Evolutionary conservation across 1,139 yeast species (phyloP).

Genomic region (Williopsis jadinii): DNA sequence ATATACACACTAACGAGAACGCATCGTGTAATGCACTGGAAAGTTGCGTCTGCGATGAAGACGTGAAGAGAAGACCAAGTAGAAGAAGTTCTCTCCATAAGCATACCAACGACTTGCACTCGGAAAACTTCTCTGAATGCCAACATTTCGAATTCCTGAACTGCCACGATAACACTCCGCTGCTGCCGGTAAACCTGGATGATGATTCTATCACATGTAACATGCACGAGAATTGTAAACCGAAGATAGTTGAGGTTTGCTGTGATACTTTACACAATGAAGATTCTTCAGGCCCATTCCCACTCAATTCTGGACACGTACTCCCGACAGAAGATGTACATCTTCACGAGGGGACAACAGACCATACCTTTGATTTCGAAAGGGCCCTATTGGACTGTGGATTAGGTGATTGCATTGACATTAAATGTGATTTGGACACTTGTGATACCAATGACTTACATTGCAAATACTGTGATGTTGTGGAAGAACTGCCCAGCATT

Average conservation of each 20-base stretch:
- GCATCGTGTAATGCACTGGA: slow-evolving; percentile 1
- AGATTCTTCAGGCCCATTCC: slow-evolving; percentile 1
- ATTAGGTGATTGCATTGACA: slow-evolving; percentile 19
- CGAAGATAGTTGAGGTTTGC: slow-evolving; percentile 31
- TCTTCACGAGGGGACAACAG: background rate
- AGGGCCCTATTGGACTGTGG: slow-evolving; percentile 14
- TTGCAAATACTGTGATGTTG: slow-evolving; percentile 20
- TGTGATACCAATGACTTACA: slow-evolving; percentile 21
- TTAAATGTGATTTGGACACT: slow-evolving; percentile 22
- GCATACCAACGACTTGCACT: slow-evolving; percentile 15
- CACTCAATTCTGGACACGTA: background rate
- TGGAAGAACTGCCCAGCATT: slow-evolving; percentile 8
- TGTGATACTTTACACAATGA: slow-evolving; percentile 27
- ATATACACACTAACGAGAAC: slow-evolving; percentile 39
- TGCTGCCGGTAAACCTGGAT: background rate
- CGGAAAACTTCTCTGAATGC: slow-evolving; percentile 24
- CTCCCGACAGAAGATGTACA: slow-evolving; percentile 1
- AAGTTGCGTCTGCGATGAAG: background rate
- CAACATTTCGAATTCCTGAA: slow-evolving; percentile 34
- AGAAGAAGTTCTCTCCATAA: slow-evolving; percentile 8
- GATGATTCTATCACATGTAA: slow-evolving; percentile 6
- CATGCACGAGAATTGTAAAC: slow-evolving; percentile 25
- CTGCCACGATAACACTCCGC: slow-evolving; percentile 18
- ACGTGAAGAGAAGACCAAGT: too few relatives aligned
- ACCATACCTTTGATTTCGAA: slow-evolving; percentile 3